Conservation (phyloP, 208 protist genomes). For the Leishmania mexicana region DNA sequence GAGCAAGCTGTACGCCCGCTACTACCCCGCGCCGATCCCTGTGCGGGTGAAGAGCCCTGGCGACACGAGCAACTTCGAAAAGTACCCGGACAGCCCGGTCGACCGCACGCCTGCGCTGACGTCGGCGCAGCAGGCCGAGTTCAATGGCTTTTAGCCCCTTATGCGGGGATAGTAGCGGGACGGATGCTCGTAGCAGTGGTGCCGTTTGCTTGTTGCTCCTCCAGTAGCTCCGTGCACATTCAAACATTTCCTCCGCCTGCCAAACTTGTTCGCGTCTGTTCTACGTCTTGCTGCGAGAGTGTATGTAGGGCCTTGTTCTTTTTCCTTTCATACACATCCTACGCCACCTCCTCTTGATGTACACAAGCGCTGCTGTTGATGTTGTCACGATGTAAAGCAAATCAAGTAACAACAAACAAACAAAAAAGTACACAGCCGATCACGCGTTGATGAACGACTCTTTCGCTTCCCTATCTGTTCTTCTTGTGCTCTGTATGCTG, state of each 20-base stretch:
- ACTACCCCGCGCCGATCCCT: conserved; percentile 84
- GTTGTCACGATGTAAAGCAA: neutral
- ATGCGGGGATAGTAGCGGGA: neutral
- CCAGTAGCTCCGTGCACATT: neutral
- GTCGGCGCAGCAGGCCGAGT: conserved; percentile 83
- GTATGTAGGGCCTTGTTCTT: neutral
- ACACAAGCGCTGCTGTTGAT: neutral
- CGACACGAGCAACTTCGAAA: conserved; percentile 91
- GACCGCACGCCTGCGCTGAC: conserved; percentile 63
- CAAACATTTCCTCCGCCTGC: neutral
- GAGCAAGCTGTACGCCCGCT: conserved; percentile 79
- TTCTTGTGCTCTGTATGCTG: neutral
- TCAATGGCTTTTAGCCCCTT: conserved; percentile 80
- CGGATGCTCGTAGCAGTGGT: neutral
- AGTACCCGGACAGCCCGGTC: conserved; percentile 82
- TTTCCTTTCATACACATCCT: neutral
- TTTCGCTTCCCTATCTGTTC: neutral
- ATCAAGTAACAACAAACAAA: neutral
- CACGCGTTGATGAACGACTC: neutral
- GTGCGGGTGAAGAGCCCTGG: conserved; percentile 77
- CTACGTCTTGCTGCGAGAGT: neutral
- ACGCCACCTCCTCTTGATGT: neutral
- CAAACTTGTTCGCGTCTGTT: neutral
- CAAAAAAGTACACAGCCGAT: neutral
- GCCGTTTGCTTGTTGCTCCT: neutral